Percentiles rank a stretch among this genome's conserved stretches.
Evolutionary conservation across 2,329 filamentous ascomycete genomes (phyloP).

Genomic region (Colletotrichum limetticola): DNA sequence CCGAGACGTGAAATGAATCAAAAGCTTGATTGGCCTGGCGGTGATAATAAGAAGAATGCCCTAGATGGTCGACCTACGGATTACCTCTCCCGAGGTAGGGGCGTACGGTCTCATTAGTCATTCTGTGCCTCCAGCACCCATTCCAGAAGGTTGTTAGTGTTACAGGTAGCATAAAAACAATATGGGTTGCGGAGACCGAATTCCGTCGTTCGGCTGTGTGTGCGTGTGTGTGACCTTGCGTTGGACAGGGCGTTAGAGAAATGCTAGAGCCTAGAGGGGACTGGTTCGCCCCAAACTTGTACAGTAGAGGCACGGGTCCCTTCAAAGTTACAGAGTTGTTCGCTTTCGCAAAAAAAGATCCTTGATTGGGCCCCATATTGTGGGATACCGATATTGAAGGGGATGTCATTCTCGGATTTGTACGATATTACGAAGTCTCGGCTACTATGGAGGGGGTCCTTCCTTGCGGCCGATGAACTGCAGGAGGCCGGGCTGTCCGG

Average conservation of each 20-base stretch:
- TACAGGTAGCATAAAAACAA: not conserved
- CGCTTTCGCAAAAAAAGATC: constrained; percentile 9
- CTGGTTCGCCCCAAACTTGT: not conserved
- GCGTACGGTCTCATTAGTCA: not conserved
- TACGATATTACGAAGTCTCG: constrained; percentile 5
- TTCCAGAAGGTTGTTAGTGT: not conserved
- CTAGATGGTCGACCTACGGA: no score
- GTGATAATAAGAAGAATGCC: not conserved
- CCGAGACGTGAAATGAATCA: not conserved
- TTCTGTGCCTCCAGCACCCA: not conserved
- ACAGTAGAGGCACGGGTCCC: not conserved
- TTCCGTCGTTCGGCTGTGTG: not conserved
- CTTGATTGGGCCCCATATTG: constrained; percentile 12
- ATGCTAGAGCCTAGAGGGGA: not conserved
- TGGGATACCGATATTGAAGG: constrained; percentile 24
- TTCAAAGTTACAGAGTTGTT: constrained; percentile 16
- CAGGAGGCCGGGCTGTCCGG: not conserved
- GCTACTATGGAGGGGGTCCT: not conserved
- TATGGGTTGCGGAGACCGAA: not conserved
- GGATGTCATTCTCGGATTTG: not conserved
- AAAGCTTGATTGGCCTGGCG: not conserved
- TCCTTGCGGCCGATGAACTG: not conserved
- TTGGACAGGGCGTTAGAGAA: not conserved
- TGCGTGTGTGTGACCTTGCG: not conserved
- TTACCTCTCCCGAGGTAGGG: not conserved